Conservation (phyloP, 306 rosid species). For the Cicer bijugum region DNA sequence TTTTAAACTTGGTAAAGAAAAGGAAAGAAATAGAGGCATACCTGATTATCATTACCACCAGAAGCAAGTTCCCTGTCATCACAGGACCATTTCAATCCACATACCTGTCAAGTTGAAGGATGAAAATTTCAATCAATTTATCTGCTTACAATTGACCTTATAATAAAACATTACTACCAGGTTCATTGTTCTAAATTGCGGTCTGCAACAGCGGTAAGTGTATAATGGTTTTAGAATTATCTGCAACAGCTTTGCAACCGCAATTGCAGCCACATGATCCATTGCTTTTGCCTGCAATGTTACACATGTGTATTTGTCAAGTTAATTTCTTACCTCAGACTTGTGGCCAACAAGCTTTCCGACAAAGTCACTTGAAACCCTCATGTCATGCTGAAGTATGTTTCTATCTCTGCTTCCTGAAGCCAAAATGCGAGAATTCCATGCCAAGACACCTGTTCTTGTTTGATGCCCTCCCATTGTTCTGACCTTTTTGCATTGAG, state of each 20-base stretch:
- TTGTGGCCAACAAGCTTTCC: conserved; percentile 92
- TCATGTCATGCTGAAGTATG: conserved; percentile 95
- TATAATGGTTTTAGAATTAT: no score
- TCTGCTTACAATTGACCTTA: not conserved
- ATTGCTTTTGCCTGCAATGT: no score
- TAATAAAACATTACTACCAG: not conserved
- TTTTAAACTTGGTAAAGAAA: not conserved
- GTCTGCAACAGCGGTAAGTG: no score
- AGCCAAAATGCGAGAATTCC: conserved; percentile 92
- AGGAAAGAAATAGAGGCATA: conserved; percentile 11
- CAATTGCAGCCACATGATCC: no score
- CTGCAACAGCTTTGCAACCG: no score
- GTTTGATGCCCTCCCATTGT: conserved; percentile 99
- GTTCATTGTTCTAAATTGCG: no score
- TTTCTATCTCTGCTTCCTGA: conserved; percentile 96
- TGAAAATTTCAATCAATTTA: conserved; percentile 25
- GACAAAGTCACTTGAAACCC: conserved; percentile 73
- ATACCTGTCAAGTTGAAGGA: conserved; percentile 53
- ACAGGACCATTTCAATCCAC: conserved; percentile 97
- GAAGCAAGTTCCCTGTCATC: conserved; percentile 99
- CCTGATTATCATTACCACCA: conserved; percentile 99
- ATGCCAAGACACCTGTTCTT: conserved; percentile 94
- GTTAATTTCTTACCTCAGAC: conserved; percentile 70
- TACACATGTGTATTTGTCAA: not conserved
- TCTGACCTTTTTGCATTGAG: conserved; percentile 84